A percentile compares a stretch with the other conserved stretches of the same genome.
These are phyloP conservation scores for Lepidium aucheri DNA, from an alignment of 345 rosid species.

Conservation along the genomic window DNA sequence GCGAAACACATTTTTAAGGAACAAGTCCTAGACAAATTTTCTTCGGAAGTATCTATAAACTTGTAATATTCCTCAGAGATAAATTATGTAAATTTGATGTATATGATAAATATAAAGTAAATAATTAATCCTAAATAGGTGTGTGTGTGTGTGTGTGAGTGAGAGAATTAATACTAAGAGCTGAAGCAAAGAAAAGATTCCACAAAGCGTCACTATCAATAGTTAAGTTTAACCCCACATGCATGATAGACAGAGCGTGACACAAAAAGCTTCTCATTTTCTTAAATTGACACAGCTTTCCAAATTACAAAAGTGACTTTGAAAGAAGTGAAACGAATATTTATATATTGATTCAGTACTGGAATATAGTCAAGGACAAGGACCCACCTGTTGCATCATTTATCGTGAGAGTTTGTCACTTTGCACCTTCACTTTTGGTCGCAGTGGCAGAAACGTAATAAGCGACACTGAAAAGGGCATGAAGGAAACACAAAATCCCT, in stretches of 20 bases:
- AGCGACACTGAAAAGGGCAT: slow-evolving; percentile 69
- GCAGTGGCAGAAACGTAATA: slow-evolving; percentile 81
- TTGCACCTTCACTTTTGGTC: slow-evolving; percentile 34
- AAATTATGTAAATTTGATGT: not conserved
- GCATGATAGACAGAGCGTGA: slow-evolving; percentile 28
- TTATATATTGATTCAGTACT: not conserved
- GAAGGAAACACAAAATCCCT: slow-evolving; percentile 84
- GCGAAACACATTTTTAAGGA: slow-evolving; percentile 2
- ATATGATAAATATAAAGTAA: not conserved
- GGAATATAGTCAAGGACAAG: slow-evolving; percentile 18
- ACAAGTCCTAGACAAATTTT: slow-evolving; percentile 1
- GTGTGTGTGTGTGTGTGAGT: not conserved
- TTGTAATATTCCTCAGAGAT: not conserved
- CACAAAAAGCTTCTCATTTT: slow-evolving; percentile 6
- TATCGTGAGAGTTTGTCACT: slow-evolving; percentile 13
- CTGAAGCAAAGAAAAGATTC: slow-evolving; percentile 25
- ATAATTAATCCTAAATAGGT: not conserved
- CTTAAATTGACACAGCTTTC: slow-evolving; percentile 15
- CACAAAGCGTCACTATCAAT: slow-evolving; percentile 6
- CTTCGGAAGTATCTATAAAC: not conserved
- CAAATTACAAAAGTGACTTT: slow-evolving; percentile 18
- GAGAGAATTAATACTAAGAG: slow-evolving; percentile 5
- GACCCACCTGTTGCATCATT: slow-evolving; percentile 14
- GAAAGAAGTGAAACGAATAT: not conserved
- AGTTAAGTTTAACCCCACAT: slow-evolving; percentile 9